A percentile compares a stretch with the other conserved stretches of the same genome.
phyloP scores from a whole-genome alignment of 306 rosid genomes.

The Herpetospermum pedunculosum region DNA sequence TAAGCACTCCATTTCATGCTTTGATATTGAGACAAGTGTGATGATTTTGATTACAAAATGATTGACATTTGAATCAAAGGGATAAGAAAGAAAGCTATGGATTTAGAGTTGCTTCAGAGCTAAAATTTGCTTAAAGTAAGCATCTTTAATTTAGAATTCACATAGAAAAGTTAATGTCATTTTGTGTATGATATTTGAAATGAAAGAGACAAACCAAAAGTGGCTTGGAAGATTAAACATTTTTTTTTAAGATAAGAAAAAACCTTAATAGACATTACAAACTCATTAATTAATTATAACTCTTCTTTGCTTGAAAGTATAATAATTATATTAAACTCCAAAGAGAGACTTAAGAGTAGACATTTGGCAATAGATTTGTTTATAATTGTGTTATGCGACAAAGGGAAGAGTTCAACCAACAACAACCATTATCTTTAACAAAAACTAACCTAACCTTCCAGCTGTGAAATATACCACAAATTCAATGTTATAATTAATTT shows the following conservation, averaged over 20 bases:
- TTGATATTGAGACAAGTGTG: not conserved
- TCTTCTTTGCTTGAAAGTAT: constrained; percentile 79
- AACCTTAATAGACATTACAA: not conserved
- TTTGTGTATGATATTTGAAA: not conserved
- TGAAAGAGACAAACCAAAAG: constrained; percentile 52
- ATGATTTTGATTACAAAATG: not conserved
- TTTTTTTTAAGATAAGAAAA: not conserved
- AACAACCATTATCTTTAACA: not conserved
- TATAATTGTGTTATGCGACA: not conserved
- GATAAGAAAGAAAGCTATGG: constrained; percentile 26
- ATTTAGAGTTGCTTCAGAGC: constrained; percentile 70
- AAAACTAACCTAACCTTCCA: not conserved
- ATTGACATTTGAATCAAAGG: not conserved
- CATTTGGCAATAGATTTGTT: constrained; percentile 4
- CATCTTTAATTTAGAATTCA: not conserved
- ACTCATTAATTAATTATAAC: not conserved
- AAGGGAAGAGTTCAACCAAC: not conserved
- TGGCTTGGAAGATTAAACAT: constrained; percentile 55
- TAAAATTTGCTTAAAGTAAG: constrained; percentile 34
- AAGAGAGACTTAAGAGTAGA: not conserved
- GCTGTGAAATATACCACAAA: not conserved
- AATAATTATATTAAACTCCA: not conserved
- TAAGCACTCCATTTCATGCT: not conserved
- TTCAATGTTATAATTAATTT: not conserved
- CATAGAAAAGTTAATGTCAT: not conserved